Evolutionary conservation across 495 filamentous ascomycete genomes (phyloP), one percentile per base, ranked within the genome.

Genomic region (Penicillium atrosanguineum): DNA sequence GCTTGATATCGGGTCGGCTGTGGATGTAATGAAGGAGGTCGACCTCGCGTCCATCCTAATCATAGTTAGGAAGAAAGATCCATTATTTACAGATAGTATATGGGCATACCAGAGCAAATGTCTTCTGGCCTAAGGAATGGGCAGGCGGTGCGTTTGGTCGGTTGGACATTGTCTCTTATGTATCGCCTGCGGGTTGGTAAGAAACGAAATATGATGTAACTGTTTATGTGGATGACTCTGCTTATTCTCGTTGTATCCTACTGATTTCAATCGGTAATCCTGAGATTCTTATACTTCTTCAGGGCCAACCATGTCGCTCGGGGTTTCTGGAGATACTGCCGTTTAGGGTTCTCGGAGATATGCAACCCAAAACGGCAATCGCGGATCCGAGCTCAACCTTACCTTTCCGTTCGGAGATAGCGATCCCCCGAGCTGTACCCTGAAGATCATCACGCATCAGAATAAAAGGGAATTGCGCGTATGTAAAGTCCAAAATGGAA

Each of bases 1-100:
- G 58, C 9, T 80, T 74, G 53, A 80, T 52, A 46, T 78, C 62
- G 1, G 80, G 74, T 42, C 78, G 77, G 21, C 52, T 57, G 59
- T 83, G 83, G 25, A 91, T 72, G 55, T 78, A 86, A 36, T 86
- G 78, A 8, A 90, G 74, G 0, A 90, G 77, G 38, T 86, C 84
- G 31, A 82, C 77, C 57, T 91, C 86, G 9, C 87, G 80, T 12
- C 86, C 86, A 65, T 90, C 87, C 60, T 62, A 38, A 25, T 12
- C 15, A 7, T 21, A 18, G 14, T 53, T 26, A 49, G 51, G 12
- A 40, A 14, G 28, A 11, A 6, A 12, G 9, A 20, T 34, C 6
- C 5, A 23, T 23, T 23, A 23, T 23, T 23, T 15, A 5, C 0
- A 7, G 31, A 16, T 15, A 0, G 9, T 48, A 16, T n/a, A 48